phyloP scores from a whole-genome alignment of 1,284 basidiomycete genomes.

The Tylopilus sp. region DNA sequence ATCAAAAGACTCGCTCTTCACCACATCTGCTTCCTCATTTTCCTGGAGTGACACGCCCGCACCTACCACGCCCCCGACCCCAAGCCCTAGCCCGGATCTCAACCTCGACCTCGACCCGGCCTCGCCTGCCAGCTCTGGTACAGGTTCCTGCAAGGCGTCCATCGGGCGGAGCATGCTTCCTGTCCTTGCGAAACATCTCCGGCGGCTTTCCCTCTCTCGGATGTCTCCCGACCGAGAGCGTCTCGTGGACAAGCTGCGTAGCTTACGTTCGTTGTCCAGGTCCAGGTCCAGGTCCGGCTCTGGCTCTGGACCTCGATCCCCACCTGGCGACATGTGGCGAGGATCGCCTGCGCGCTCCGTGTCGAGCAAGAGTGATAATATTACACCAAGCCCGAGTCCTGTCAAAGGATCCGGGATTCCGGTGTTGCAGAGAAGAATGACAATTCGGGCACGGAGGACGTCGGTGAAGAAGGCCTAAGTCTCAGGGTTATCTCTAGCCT shows the following conservation, averaged over 20 bases:
- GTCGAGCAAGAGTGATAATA: slow-evolving; percentile 25
- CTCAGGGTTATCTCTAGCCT: too few species aligned
- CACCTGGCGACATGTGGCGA: slow-evolving; percentile 20
- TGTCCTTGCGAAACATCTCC: slow-evolving; percentile 37
- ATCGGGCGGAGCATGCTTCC: slow-evolving; percentile 42
- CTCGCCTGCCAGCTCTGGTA: neutral
- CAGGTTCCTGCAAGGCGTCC: slow-evolving; percentile 17
- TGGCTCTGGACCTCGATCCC: slow-evolving; percentile 12
- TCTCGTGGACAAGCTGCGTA: slow-evolving; percentile 30
- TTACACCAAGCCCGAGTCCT: slow-evolving; percentile 27
- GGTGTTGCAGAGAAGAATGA: slow-evolving; percentile 41
- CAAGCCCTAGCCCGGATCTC: slow-evolving; percentile 14
- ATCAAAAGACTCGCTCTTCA: slow-evolving; percentile 44
- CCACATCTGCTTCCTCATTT: slow-evolving; percentile 33
- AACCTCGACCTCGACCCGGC: neutral
- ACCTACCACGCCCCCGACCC: slow-evolving; percentile 37
- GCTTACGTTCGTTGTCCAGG: slow-evolving; percentile 27
- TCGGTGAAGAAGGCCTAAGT: slow-evolving; percentile 31
- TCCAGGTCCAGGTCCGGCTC: slow-evolving; percentile 6
- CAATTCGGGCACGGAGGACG: slow-evolving; percentile 38
- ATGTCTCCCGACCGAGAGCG: slow-evolving; percentile 25
- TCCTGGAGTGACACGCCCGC: slow-evolving; percentile 33
- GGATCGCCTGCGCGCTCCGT: slow-evolving; percentile 33
- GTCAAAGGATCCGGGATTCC: slow-evolving; percentile 42
- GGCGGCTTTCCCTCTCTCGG: slow-evolving; percentile 34